phyloP scores from a whole-genome alignment of 2,329 filamentous ascomycete species.

The Bipolaris victoriae region DNA sequence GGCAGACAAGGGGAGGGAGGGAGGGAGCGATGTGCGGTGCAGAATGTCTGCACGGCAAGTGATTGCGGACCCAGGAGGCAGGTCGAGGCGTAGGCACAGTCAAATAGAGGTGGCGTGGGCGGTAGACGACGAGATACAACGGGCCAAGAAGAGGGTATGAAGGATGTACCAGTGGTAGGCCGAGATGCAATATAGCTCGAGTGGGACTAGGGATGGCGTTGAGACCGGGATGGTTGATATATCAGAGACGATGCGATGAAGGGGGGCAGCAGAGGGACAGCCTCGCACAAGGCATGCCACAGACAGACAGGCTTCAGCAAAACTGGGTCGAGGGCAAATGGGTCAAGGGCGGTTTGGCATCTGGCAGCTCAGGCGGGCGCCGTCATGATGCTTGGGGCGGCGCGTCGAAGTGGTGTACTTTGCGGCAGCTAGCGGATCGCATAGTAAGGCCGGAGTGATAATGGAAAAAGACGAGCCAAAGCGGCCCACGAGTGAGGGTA shows the following conservation, averaged over 20 bases:
- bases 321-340: constrained; percentile 13
- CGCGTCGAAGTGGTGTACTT: constrained; percentile 8
- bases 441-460: constrained; percentile 21
- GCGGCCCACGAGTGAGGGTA: constrained; percentile 19
- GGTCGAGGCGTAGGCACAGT: constrained; percentile 15
- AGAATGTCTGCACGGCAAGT: constrained; percentile 12
- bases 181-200: constrained; percentile 23
- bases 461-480: constrained; percentile 26
- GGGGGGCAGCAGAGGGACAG: constrained; percentile 9
- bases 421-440: constrained; percentile 17
- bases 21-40: constrained; percentile 1
- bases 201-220: constrained; percentile 14
- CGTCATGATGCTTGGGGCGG: constrained; percentile 18
- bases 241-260: constrained; percentile 14
- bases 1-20: constrained; percentile 7
- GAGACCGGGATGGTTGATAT: constrained; percentile 21
- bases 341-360: neutral
- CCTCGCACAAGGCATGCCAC: constrained; percentile 20
- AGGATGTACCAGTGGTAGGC: constrained; percentile 8
- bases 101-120: constrained; percentile 3
- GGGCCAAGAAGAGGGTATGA: constrained; percentile 18
- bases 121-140: constrained; percentile 8
- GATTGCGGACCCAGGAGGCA: constrained; percentile 14
- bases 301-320: constrained; percentile 31
- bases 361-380: constrained; percentile 12